These are phyloP conservation scores for Cyclostephanos invisitatus DNA, from an alignment of 108 stramenopile genomes.

Conservation along the genomic window DNA sequence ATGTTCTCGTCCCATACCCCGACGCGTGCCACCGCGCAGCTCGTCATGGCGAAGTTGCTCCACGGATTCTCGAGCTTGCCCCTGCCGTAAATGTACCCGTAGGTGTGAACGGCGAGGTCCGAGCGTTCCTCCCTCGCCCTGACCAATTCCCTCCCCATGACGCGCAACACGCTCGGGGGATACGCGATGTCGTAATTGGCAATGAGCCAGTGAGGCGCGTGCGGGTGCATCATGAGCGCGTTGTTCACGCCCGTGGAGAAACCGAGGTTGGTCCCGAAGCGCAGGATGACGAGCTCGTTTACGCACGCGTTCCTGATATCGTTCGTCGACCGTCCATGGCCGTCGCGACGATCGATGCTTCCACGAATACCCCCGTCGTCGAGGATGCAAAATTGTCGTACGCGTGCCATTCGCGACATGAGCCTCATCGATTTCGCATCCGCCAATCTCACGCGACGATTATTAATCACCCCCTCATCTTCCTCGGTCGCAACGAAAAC, in stretches of 20 bases:
- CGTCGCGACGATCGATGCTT: background rate
- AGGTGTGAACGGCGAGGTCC: constrained; percentile 41
- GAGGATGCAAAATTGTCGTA: constrained; percentile 38
- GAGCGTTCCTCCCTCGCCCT: constrained; percentile 2
- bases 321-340: background rate
- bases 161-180: constrained; percentile 24
- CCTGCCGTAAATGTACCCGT: constrained; percentile 46
- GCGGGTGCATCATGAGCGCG: constrained; percentile 40
- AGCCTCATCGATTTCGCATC: constrained; percentile 21
- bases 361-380: constrained; percentile 5
- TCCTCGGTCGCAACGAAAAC: too few relatives aligned
- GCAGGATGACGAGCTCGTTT: constrained; percentile 46
- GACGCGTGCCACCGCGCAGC: constrained; percentile 37
- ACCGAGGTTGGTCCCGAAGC: constrained; percentile 47
- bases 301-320: constrained; percentile 7
- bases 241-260: constrained; percentile 45
- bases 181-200: constrained; percentile 53
- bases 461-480: background rate
- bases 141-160: constrained; percentile 33
- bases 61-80: constrained; percentile 47
- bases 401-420: constrained; percentile 34
- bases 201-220: constrained; percentile 40
- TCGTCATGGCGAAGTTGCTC: constrained; percentile 51
- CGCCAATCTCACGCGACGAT: constrained; percentile 20
- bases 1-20: constrained; percentile 50